Base-by-base conservation (phyloP, 2,329 filamentous ascomycete species). In the Fusarium dlaminii region DNA sequence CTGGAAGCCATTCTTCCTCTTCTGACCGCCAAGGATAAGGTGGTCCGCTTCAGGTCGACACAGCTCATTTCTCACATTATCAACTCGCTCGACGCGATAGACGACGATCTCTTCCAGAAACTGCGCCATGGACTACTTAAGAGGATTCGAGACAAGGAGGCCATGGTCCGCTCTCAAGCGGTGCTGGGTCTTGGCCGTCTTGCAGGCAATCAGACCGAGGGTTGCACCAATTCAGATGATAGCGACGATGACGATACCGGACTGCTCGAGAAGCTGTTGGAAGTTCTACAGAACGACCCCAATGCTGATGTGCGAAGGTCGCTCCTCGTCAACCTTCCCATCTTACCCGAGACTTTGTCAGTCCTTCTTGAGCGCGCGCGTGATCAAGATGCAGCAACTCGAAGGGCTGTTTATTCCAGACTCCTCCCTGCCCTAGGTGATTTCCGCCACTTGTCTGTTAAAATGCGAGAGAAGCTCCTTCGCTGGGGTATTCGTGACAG, bases 401-500 rank as follows among this genome's bases (percentile, higher is more conserved):
- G 96, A 68, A 89, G 95, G 68, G 93, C 94, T 15, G 88, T 99
- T 5, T 99, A 98, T 80, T 93, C 95, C 3, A 91, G 93, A 40
- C 87, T 99, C 12, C 86, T 99, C 10, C 96, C 96, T 4, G 93
- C 93, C 0, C 86, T 99, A 2, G 96, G 95, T 18, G 96, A 99
- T 83, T 99, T 99, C 83, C 90, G 96, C 61, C 94, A 98, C 83
- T 85, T 99, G 59, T 98, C 95, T 17, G 87, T 99, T 30, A 94
- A 93, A 4, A 97, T 98, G 91, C 89, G 96, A 79, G 96, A 99
- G 83, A 98, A 98, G 82, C 87, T 99, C 37, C 88, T 99, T 34
- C 90, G 96, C 43, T 99, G 96, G 96, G 96, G 96, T 57, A 86
- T 99, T 45, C 91, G 95, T 43, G 96, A 99, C 81, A 90, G 96